Conservation (phyloP, 805 yeast genomes). For the Starmera amethionina region DNA sequence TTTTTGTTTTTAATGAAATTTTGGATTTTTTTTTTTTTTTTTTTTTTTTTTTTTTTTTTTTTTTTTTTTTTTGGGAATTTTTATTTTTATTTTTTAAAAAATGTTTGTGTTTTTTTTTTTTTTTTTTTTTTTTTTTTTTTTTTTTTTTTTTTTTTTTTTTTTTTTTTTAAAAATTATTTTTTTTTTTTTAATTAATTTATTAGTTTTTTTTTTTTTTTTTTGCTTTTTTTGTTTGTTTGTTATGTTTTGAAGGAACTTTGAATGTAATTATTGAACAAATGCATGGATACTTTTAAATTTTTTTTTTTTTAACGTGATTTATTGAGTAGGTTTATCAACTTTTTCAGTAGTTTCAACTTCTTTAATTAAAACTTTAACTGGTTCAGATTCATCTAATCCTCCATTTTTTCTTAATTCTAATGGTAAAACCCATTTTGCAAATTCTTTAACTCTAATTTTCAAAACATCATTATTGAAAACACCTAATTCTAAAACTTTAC, state of each 20-base stretch:
- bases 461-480: constrained; percentile 32
- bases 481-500: constrained; percentile 27
- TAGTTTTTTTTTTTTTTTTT: too few species aligned
- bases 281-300: too few species aligned
- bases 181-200: too few species aligned
- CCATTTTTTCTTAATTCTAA: constrained; percentile 33
- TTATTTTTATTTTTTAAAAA: too few species aligned
- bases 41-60: too few species aligned
- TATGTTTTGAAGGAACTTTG: too few species aligned
- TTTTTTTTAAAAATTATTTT: not conserved
- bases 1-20: too few species aligned
- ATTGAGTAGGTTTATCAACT: constrained; percentile 1
- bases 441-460: constrained; percentile 50
- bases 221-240: too few species aligned
- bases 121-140: too few species aligned
- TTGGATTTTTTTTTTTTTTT: too few species aligned
- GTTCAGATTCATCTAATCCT: constrained; percentile 33
- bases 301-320: too few species aligned
- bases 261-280: not conserved
- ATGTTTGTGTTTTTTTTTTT: not conserved
- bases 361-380: constrained; percentile 5
- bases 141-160: not conserved
- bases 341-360: constrained; percentile 7
- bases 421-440: constrained; percentile 65
- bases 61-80: too few species aligned